Conservation (phyloP, 257 asterid species). For the Thymus mandschuricus region DNA sequence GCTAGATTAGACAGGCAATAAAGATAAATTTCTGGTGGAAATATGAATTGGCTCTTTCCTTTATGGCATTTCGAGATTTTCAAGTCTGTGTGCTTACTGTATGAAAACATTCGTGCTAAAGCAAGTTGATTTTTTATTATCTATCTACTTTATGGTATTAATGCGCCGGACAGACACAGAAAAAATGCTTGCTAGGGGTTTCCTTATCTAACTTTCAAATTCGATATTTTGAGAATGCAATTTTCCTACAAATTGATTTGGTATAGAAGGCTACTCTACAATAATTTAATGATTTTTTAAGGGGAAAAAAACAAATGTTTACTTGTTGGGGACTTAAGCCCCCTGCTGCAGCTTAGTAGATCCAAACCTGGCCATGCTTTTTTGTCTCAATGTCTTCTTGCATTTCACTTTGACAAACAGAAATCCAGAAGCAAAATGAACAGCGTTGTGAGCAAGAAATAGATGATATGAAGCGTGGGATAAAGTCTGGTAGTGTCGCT, state of each 20-base stretch:
- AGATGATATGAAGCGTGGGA: slow-evolving; percentile 80
- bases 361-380: not conserved
- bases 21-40: not conserved
- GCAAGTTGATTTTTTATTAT: not conserved
- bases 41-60: slow-evolving; percentile 4
- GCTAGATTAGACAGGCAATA: not conserved
- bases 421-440: slow-evolving; percentile 84
- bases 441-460: slow-evolving; percentile 87
- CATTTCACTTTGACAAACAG: slow-evolving; percentile 43
- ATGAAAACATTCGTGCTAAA: not conserved
- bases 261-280: no score
- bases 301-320: no score
- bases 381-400: slow-evolving; percentile 21
- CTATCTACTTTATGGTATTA: not conserved
- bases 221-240: no score
- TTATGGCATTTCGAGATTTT: not conserved
- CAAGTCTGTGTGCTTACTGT: slow-evolving; percentile 17
- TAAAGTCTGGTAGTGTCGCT: slow-evolving; percentile 70
- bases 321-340: no score
- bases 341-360: no score
- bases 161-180: not conserved
- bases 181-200: not conserved
- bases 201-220: no score
- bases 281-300: no score
- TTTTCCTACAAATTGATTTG: no score